phyloP scores from a whole-genome alignment of 176 grass and related monocot genomes.

The Bolboschoenus planiculmis region DNA sequence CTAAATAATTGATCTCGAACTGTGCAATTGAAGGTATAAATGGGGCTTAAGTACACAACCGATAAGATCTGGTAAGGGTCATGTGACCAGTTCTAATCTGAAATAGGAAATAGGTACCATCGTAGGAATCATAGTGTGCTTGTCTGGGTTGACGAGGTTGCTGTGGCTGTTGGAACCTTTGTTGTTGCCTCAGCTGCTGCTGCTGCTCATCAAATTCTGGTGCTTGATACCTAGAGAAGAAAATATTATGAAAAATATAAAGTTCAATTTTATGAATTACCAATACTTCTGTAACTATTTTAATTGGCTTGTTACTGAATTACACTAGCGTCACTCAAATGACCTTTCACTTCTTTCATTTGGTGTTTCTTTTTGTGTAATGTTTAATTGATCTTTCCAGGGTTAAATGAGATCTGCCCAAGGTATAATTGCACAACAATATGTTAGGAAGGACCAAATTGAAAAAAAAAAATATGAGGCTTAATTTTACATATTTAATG shows the following conservation, averaged over 20 bases:
- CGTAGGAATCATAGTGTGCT: conserved; percentile 42
- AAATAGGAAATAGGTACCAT: conserved; percentile 33
- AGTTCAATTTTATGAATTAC: neutral
- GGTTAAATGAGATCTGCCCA: neutral
- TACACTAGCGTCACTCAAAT: neutral
- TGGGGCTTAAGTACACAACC: neutral
- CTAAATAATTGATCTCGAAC: neutral
- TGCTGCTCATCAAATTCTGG: conserved; percentile 45
- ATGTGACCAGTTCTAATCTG: neutral
- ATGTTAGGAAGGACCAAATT: neutral
- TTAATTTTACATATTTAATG: neutral
- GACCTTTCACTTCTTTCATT: neutral
- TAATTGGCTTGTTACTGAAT: neutral
- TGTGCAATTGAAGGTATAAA: neutral
- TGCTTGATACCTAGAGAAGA: conserved; percentile 64
- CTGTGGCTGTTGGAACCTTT: conserved; percentile 43
- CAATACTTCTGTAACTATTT: too few relatives aligned
- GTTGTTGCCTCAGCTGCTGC: conserved; percentile 55
- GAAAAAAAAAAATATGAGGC: neutral
- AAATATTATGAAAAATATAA: neutral
- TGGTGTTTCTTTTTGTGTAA: neutral
- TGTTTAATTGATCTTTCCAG: neutral
- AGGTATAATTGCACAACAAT: neutral
- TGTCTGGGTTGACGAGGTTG: conserved; percentile 36
- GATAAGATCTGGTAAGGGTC: neutral